These are phyloP conservation scores for Kockovaella imperatae DNA, from an alignment of 768 basidiomycete genomes.

Conservation along the genomic window DNA sequence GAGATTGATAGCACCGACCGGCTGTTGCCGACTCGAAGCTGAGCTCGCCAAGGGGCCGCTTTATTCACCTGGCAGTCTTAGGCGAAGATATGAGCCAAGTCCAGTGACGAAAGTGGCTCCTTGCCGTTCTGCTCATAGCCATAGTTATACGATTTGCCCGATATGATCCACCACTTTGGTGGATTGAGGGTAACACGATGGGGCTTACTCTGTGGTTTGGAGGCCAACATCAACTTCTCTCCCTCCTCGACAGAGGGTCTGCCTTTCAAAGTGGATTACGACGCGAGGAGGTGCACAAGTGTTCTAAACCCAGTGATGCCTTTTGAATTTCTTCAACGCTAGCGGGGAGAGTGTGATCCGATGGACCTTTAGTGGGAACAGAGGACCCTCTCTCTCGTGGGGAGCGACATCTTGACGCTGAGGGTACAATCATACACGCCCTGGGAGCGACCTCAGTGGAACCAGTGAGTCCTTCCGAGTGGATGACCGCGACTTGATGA, in stretches of 20 bases:
- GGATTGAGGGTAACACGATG: slow-evolving; percentile 37
- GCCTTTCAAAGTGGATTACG: slow-evolving; percentile 1
- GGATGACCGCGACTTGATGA: slow-evolving; percentile 9
- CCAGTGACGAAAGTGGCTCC: too few species aligned
- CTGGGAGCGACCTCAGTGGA: not conserved
- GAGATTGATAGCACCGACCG: too few species aligned
- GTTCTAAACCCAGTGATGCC: slow-evolving; percentile 35
- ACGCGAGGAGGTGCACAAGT: slow-evolving; percentile 11
- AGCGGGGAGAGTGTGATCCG: too few species aligned
- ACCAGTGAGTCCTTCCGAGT: not conserved
- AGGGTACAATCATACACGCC: slow-evolving; percentile 17
- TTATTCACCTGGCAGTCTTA: too few species aligned
- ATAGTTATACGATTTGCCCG: slow-evolving; percentile 42
- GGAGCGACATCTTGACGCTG: slow-evolving; percentile 38
- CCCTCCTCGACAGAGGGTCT: slow-evolving; percentile 5
- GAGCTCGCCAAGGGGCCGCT: too few species aligned
- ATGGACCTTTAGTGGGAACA: slow-evolving; percentile 25
- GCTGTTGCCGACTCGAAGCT: too few species aligned
- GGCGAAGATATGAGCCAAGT: slow-evolving; percentile 5
- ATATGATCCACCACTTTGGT: not conserved
- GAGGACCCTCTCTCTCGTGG: slow-evolving; percentile 9
- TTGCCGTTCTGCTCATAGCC: slow-evolving; percentile 37
- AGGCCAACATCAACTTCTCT: slow-evolving; percentile 6
- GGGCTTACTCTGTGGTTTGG: slow-evolving; percentile 44
- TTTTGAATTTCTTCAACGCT: slow-evolving; percentile 44